Percentiles rank a stretch among this genome's conserved stretches.
phyloP scores from a whole-genome alignment of 805 yeast genomes.

The Yarrowia sp. region DNA sequence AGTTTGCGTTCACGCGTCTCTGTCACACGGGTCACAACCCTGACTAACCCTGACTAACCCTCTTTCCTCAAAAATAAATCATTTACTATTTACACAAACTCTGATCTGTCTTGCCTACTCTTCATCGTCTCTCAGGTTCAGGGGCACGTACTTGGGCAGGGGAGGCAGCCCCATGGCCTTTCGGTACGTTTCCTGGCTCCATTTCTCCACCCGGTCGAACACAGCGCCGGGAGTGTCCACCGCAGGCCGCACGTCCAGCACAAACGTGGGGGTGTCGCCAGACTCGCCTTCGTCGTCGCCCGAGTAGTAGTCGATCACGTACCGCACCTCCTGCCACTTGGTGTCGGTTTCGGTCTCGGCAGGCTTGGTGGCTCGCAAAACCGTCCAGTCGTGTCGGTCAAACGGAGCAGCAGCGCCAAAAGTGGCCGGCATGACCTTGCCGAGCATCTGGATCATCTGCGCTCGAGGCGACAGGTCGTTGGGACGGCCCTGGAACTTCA shows the following conservation, averaged over 20 bases:
- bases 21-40: too few relatives aligned
- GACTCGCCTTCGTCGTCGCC: constrained; percentile 84
- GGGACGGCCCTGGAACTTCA: constrained; percentile 91
- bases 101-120: constrained; percentile 6
- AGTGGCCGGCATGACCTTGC: constrained; percentile 71
- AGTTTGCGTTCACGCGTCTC: too few relatives aligned
- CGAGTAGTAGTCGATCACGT: constrained; percentile 94
- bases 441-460: constrained; percentile 65
- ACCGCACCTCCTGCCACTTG: constrained; percentile 76
- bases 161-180: constrained; percentile 67
- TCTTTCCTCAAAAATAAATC: constrained; percentile 11
- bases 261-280: constrained; percentile 88
- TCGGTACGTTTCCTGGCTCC: constrained; percentile 71
- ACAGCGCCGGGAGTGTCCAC: constrained; percentile 71
- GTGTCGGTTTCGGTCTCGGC: constrained; percentile 48
- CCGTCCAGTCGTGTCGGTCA: constrained; percentile 99
- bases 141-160: constrained; percentile 6
- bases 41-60: too few relatives aligned
- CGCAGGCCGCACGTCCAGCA: constrained; percentile 95
- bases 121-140: neutral
- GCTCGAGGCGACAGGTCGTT: constrained; percentile 89
- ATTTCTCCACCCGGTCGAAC: constrained; percentile 70
- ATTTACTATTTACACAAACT: constrained; percentile 31
- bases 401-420: constrained; percentile 87
- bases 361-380: constrained; percentile 63